Conservation (phyloP, 768 basidiomycete genomes). For the Asterophora lycoperdoides region DNA sequence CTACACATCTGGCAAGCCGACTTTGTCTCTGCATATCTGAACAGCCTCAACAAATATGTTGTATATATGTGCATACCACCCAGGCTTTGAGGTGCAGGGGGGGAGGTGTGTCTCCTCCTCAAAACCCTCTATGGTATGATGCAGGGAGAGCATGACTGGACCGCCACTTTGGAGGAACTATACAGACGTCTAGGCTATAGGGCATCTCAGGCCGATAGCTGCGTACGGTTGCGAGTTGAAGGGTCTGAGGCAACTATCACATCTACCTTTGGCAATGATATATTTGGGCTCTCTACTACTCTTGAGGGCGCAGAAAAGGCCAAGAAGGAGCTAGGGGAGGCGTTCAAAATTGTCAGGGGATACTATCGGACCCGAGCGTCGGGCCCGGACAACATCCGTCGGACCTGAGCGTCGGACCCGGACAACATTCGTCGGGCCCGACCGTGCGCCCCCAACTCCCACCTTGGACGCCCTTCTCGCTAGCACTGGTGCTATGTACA, state of each 20-base stretch:
- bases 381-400: too few relatives aligned
- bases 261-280: not conserved
- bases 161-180: not conserved
- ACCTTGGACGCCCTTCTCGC: too few relatives aligned
- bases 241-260: not conserved
- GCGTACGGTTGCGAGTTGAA: not conserved
- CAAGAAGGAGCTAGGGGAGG: not conserved
- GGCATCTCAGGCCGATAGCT: not conserved
- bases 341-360: too few relatives aligned
- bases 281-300: not conserved
- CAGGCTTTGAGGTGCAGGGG: not conserved
- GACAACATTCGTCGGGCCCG: too few relatives aligned
- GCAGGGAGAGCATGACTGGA: too few relatives aligned
- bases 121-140: too few relatives aligned
- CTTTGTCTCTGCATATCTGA: constrained; percentile 10
- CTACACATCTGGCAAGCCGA: constrained; percentile 28
- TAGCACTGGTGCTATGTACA: too few relatives aligned
- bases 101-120: too few relatives aligned
- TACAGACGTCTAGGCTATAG: not conserved
- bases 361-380: too few relatives aligned
- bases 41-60: too few relatives aligned
- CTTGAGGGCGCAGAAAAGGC: not conserved
- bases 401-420: too few relatives aligned
- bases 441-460: too few relatives aligned
- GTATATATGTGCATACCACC: constrained; percentile 3